Base-by-base conservation (phyloP, 768 basidiomycete species). In the Termitomyces sp. region DNA sequence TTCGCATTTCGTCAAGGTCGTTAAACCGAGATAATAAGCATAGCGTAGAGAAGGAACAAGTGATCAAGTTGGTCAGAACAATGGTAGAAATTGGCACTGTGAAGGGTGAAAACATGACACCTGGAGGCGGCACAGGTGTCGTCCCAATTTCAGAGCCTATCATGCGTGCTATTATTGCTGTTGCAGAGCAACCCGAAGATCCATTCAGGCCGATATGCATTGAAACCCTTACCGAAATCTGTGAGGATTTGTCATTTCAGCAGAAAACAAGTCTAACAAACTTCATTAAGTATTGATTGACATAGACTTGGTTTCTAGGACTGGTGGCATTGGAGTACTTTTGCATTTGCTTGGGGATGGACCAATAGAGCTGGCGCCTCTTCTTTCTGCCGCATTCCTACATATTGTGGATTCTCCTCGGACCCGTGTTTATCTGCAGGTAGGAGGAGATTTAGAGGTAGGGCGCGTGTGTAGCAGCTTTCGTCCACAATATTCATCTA, bases 161-260 rank as follows among this genome's bases (percentile, higher is more conserved):
- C 51, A 83, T 98, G 74, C 84, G 97, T 33, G 90, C 92, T 12
- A 74, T 98, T n/a, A 84, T 98, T 41, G 92, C 95, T 9, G 84
- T 97, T 13, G 94, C 95, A 0, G 97, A 99, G 69, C 90, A 93
- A 57, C 78, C 83, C 10, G 97, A 98, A 62, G 97, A 98, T 65
- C 87, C 90, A 0, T 90, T 98, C 66, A 80, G 89, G 57, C 77
- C 81, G 1, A 83, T 93, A 50, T 91, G 87, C 47, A 79, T 98
- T 33, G 86, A 94, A 70, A 97, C 92, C 0, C 72, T 99, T 54
- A 81, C 90, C 0, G 97, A 98, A 75, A 90, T 98, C 51, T 74
- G 95, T 95, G 62, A 63, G 90, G 77, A 9, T 47, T 20, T 15
- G 16, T 34, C 4, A n/a, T 15, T 37, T 12, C 15, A 34, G 13